Evolutionary conservation across 257 asterid genomes (phyloP).

Genomic region (Capsicum chinense): DNA sequence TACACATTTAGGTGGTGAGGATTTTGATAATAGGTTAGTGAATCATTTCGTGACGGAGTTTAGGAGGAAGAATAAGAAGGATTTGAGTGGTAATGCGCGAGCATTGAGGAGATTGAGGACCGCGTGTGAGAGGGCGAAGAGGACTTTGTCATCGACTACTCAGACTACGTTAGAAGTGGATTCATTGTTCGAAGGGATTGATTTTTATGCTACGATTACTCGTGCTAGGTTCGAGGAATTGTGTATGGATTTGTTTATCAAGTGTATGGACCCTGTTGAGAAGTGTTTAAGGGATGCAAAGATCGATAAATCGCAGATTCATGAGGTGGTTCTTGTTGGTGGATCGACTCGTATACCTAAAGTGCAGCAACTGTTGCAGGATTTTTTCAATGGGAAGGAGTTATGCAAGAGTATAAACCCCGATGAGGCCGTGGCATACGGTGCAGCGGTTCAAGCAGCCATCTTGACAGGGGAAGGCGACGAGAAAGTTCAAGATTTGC

Average conservation of each 20-base stretch:
- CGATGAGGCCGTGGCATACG: slow-evolving; percentile 63
- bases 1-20: slow-evolving; percentile 68
- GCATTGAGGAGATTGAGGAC: slow-evolving; percentile 53
- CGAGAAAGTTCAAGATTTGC: slow-evolving; percentile 54
- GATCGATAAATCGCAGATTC: slow-evolving; percentile 49
- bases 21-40: slow-evolving; percentile 63
- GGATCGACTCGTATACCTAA: slow-evolving; percentile 66
- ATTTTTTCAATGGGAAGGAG: slow-evolving; percentile 62
- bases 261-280: slow-evolving; percentile 72
- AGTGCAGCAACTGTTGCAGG: slow-evolving; percentile 57
- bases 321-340: slow-evolving; percentile 62
- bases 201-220: slow-evolving; percentile 55
- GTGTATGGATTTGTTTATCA: slow-evolving; percentile 61
- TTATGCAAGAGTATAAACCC: slow-evolving; percentile 58
- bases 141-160: slow-evolving; percentile 52
- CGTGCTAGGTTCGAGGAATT: slow-evolving; percentile 65
- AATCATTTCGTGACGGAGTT: slow-evolving; percentile 62
- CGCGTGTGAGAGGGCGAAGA: slow-evolving; percentile 58
- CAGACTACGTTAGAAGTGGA: slow-evolving; percentile 64
- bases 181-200: slow-evolving; percentile 58
- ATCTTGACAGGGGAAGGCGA: slow-evolving; percentile 56
- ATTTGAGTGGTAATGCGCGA: slow-evolving; percentile 56
- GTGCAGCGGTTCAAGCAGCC: slow-evolving; percentile 60
- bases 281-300: slow-evolving; percentile 59
- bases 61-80: slow-evolving; percentile 56